A percentile compares a stretch with the other conserved stretches of the same genome.
These are phyloP conservation scores for Apium graveolens DNA, from an alignment of 129 eudicot genomes.

Conservation along the genomic window DNA sequence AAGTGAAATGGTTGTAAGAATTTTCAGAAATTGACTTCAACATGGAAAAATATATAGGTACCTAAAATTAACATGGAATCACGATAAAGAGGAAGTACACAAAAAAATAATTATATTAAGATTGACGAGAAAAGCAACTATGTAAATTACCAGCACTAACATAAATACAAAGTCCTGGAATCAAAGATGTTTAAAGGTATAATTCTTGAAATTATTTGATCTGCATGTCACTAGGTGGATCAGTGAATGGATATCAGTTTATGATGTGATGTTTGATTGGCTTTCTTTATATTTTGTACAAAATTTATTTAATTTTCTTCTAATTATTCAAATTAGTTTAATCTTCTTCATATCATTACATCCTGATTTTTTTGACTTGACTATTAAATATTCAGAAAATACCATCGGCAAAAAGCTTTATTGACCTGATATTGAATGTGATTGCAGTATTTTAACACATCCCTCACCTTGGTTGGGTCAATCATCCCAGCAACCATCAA, in stretches of 20 bases:
- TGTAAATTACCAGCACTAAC: no score
- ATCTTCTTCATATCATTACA: not conserved
- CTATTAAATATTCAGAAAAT: not conserved
- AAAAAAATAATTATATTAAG: no score
- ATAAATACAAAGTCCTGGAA: no score
- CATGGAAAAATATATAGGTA: no score
- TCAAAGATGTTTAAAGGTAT: not conserved
- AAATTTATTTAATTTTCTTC: not conserved
- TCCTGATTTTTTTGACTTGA: not conserved
- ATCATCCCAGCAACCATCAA: no score
- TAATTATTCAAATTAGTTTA: not conserved
- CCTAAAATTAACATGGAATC: no score
- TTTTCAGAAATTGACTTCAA: no score
- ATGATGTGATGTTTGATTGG: not conserved
- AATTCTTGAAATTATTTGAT: not conserved
- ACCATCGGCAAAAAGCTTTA: not conserved
- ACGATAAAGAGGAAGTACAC: no score
- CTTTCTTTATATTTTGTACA: not conserved
- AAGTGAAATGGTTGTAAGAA: no score
- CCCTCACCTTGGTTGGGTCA: constrained; percentile 75
- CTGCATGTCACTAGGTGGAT: not conserved
- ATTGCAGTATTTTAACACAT: not conserved
- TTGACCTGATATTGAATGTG: not conserved
- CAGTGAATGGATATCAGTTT: not conserved
- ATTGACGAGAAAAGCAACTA: no score